phyloP scores from a whole-genome alignment of 108 stramenopile genomes.

The Skeletonema grethae region DNA sequence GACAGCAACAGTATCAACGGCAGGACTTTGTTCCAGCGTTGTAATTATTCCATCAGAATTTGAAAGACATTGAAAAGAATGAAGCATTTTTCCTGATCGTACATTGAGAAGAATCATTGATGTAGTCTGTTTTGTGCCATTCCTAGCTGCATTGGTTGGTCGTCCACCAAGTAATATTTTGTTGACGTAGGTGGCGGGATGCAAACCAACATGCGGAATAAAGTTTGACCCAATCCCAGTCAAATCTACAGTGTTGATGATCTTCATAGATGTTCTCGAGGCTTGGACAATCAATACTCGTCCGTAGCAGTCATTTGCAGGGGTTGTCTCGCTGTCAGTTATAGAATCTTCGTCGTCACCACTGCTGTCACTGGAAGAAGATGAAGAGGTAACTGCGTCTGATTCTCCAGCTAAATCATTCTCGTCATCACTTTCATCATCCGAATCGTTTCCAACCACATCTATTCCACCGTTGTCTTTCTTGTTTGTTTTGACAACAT shows the following conservation, averaged over 20 bases:
- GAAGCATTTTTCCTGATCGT: conserved; percentile 71
- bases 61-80: conserved; percentile 67
- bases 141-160: conserved; percentile 22
- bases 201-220: conserved; percentile 63
- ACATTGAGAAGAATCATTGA: conserved; percentile 80
- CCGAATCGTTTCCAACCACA: conserved; percentile 38
- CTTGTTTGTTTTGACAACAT: background rate
- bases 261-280: conserved; percentile 49
- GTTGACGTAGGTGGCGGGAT: conserved; percentile 88
- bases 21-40: conserved; percentile 74
- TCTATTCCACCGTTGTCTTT: conserved; percentile 14
- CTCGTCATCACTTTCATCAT: conserved; percentile 45
- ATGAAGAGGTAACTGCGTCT: conserved; percentile 3
- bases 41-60: conserved; percentile 45
- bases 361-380: conserved; percentile 16
- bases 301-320: conserved; percentile 44
- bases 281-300: conserved; percentile 70
- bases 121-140: conserved; percentile 13
- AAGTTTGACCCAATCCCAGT: conserved; percentile 47
- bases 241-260: conserved; percentile 70
- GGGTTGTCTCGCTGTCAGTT: conserved; percentile 13
- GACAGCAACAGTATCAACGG: conserved; percentile 85
- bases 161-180: conserved; percentile 79
- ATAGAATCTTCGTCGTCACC: background rate
- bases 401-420: conserved; percentile 27